Percentiles rank a stretch among this genome's conserved stretches.
phyloP scores from a whole-genome alignment of 2,329 filamentous ascomycete species.

The Rachicladosporium sp. region DNA sequence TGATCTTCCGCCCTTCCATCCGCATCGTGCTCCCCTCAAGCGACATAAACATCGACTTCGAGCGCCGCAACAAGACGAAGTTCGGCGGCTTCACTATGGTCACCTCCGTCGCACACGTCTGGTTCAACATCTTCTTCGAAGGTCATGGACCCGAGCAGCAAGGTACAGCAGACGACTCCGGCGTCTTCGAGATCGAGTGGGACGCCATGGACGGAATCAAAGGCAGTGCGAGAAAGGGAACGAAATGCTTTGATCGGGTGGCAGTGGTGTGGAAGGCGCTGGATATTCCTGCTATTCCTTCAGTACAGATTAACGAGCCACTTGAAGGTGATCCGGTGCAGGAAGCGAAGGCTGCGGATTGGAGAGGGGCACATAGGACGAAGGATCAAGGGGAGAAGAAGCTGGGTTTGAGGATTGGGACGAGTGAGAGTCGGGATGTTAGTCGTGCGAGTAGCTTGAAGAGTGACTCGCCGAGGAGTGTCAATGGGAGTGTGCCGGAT shows the following conservation, averaged over 20 bases:
- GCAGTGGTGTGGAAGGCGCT: constrained; percentile 68
- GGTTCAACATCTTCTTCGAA: constrained; percentile 95
- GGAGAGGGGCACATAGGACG: constrained; percentile 47
- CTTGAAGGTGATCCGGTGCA: constrained; percentile 54
- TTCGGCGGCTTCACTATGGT: constrained; percentile 76
- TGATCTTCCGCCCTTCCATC: constrained; percentile 62
- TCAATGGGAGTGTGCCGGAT: not conserved
- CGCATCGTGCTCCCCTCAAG: constrained; percentile 63
- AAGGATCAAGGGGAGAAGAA: constrained; percentile 40
- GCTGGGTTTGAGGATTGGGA: constrained; percentile 55
- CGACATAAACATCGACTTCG: constrained; percentile 83
- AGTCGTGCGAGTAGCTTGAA: constrained; percentile 60
- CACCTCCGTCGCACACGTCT: constrained; percentile 84
- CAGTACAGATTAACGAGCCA: constrained; percentile 46
- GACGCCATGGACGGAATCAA: constrained; percentile 88
- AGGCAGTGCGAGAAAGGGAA: constrained; percentile 71
- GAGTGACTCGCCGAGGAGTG: constrained; percentile 1
- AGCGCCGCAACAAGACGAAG: constrained; percentile 67
- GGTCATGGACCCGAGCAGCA: constrained; percentile 58
- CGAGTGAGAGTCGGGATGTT: constrained; percentile 51
- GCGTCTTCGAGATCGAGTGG: constrained; percentile 60
- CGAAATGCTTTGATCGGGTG: constrained; percentile 66
- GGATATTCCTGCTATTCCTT: constrained; percentile 11
- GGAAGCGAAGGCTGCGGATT: constrained; percentile 60
- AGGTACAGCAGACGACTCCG: constrained; percentile 55